Evolutionary conservation across 805 yeast genomes (phyloP), one percentile per base, ranked within the genome.

Genomic region (Candida oleophila): DNA sequence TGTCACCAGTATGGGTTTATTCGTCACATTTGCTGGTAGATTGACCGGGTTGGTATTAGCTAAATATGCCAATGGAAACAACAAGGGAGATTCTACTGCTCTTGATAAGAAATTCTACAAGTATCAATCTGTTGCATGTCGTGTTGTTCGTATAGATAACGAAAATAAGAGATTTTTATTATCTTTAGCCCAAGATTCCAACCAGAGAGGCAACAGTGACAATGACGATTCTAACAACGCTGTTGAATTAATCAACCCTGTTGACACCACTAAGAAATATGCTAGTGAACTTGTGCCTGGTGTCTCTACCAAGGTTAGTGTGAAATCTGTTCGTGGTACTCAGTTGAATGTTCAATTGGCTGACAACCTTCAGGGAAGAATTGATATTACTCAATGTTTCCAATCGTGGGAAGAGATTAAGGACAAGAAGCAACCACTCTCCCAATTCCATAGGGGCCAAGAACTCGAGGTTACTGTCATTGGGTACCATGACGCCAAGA

Each of bases 21-120:
- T 92, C 61, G 86, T 92, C 48, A 79, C 85, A 0, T 92, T 92
- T 65, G 89, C 84, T 47, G 85, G 87, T 52, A 80, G 78, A 45
- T 78, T 92, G 52, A 87, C 89, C 28, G 98, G 97, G 44, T 75
- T 92, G 52, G 86, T 89, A 3, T 77, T 88, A 50, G 87, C 91
- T 46, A 82, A 84, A 59, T 82, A 84, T 55, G 87, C 87, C 19
- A 73, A 82, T 3, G 78, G 77, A 30, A 74, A 76, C 42, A 70
- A 68, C 34, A 49, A 51, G 22, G 81, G 76, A 9, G 85, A 36
- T 36, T 20, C 19, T 15, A 22, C 39, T 7, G 5, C 82, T 52
- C 71, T 86, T 42, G 66, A 73, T 19, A 71, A 76, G 34, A 69
- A 72, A 21, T 91, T 81, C 59, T 71, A 72, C 55, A 71, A 76